These are phyloP conservation scores for Pelargonium citronellum DNA, from an alignment of 441 rosid genomes.

Conservation along the genomic window DNA sequence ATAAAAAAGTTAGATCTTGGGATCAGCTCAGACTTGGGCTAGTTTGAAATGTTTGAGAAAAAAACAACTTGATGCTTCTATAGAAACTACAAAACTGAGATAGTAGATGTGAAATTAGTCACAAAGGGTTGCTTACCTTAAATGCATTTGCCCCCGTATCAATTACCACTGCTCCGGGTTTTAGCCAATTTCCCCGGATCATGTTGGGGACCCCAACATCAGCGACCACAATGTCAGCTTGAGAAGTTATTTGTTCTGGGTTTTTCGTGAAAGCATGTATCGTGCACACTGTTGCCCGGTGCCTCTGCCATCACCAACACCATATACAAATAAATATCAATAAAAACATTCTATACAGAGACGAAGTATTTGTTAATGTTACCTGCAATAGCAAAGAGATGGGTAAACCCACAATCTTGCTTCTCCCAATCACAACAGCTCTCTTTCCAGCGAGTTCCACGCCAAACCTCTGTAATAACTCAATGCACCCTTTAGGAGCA, in stretches of 20 bases:
- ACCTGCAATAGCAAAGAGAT: slow-evolving; percentile 27
- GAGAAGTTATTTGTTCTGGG: slow-evolving; percentile 25
- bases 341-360: background rate
- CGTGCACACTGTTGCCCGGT: slow-evolving; percentile 27
- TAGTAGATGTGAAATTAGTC: background rate
- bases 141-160: slow-evolving; percentile 25
- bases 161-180: slow-evolving; percentile 29
- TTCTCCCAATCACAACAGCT: slow-evolving; percentile 30
- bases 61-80: background rate
- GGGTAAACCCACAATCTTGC: slow-evolving; percentile 30
- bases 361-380: background rate
- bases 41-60: background rate
- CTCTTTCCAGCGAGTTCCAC: slow-evolving; percentile 28
- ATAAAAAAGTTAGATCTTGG: background rate
- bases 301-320: slow-evolving; percentile 24
- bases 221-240: slow-evolving; percentile 29
- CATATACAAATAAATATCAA: slow-evolving; percentile 6
- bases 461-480: slow-evolving; percentile 25
- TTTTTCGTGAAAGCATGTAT: slow-evolving; percentile 25
- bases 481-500: slow-evolving; percentile 28
- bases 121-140: slow-evolving; percentile 19
- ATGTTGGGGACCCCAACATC: slow-evolving; percentile 28
- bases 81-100: background rate
- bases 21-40: background rate
- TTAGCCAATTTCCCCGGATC: slow-evolving; percentile 26